phyloP scores from a whole-genome alignment of 2,329 filamentous ascomycete species.

The Aspergillus japonicus region DNA sequence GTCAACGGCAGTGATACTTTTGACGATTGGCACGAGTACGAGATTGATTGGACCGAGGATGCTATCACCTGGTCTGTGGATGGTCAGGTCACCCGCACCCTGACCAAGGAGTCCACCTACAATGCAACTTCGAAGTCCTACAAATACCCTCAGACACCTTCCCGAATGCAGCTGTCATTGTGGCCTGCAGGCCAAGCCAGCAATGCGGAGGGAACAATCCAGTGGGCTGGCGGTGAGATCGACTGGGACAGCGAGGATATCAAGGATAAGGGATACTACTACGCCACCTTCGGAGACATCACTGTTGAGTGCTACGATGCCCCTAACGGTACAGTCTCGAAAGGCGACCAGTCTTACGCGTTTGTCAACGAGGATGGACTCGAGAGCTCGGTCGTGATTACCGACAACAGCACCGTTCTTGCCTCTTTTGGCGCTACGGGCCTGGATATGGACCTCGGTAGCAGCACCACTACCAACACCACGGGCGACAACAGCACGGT shows the following conservation, averaged over 20 bases:
- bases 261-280: conserved; percentile 83
- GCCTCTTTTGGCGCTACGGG: conserved; percentile 80
- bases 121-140: conserved; percentile 79
- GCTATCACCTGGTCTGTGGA: conserved; percentile 84
- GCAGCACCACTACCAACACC: conserved; percentile 13
- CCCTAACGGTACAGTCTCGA: conserved; percentile 65
- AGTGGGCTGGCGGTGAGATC: conserved; percentile 88
- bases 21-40: conserved; percentile 80
- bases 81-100: conserved; percentile 70
- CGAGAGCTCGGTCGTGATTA: conserved; percentile 75
- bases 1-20: conserved; percentile 63
- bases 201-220: conserved; percentile 80
- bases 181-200: conserved; percentile 84
- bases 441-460: conserved; percentile 59
- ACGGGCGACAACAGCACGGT: conserved; percentile 25
- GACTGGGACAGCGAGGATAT: conserved; percentile 84
- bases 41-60: conserved; percentile 89
- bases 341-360: conserved; percentile 67
- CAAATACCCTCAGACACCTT: conserved; percentile 85
- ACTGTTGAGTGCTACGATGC: conserved; percentile 84
- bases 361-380: conserved; percentile 66
- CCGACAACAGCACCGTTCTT: conserved; percentile 71
- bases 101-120: conserved; percentile 73
- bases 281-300: conserved; percentile 73
- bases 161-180: conserved; percentile 88